Evolutionary conservation across 1,139 yeast genomes (phyloP), one percentile per base, ranked within the genome.

Genomic region (Suhomyces coccinellae): DNA sequence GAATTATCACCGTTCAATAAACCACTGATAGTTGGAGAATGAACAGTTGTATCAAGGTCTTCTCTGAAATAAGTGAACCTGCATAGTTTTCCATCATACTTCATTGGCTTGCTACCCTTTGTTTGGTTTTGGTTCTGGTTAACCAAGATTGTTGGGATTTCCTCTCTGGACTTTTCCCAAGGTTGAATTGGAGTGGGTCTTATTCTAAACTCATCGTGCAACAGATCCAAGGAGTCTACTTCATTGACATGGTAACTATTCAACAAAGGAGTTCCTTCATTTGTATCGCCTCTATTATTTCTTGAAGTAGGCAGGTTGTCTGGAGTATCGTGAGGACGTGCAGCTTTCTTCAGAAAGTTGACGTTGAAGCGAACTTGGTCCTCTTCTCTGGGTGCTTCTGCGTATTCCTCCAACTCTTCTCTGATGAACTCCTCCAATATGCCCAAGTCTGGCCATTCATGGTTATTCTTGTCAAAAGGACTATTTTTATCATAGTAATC

Each of bases 11-110:
- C 48, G 6, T 48, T 44, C 33, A 89, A 62, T 29, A 91, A 69
- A 0, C 97, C 98, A 12, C 96, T 84, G 30, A 93, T 82, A 4
- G 87, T 84, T 1, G 97, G 93, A 0, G 97, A 82, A 63, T 93
- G 98, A 13, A 93, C 82, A 0, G 99, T 93, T 13, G 89, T 82
- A 15, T 85, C 87, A 54, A 93, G 68, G 57, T 90, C 96, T 54
- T 91, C 97, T 52, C 98, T 75, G 64, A 93, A 93, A 60, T 91
- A 93, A 0, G 98, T 89, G 67, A 87, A 93, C 50, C 99, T 55
- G 48, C 71, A 70, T n/a, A 61, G 46, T 15, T 60, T 63, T 2
- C 63, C 61, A 36, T 61, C 66, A 11, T 50, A 22, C 29, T 33
- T 53, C 44, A 38, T 30, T 27, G 43, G 51, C 29, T 36, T 33